phyloP scores from a whole-genome alignment of 495 filamentous ascomycete species.

The Neurospora tetraspora region DNA sequence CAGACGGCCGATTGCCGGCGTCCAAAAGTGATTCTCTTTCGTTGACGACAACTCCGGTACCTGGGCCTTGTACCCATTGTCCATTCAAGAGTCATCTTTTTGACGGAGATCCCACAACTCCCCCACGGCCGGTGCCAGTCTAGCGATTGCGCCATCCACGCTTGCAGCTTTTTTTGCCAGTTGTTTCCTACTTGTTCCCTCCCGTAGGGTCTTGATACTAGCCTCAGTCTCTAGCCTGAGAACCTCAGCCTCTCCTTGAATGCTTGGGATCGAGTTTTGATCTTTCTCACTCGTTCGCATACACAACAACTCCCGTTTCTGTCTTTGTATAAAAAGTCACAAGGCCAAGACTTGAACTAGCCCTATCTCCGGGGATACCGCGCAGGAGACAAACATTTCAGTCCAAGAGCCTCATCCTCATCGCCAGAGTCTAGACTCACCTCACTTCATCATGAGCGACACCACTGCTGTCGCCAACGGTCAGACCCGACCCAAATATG shows the following conservation, averaged over 20 bases:
- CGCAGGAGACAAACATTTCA: not conserved
- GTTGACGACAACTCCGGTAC: not conserved
- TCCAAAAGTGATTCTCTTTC: not conserved
- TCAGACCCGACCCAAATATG: slow-evolving; percentile 20
- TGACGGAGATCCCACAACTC: not conserved
- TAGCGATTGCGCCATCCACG: slow-evolving; percentile 25
- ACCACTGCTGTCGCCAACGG: slow-evolving; percentile 7
- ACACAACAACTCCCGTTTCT: not conserved
- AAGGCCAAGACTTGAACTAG: not conserved
- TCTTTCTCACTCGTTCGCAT: not conserved
- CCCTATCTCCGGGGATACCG: not conserved
- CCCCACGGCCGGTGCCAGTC: not conserved
- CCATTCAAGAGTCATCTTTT: not conserved
- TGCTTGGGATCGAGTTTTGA: not conserved
- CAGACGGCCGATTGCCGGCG: slow-evolving; percentile 20
- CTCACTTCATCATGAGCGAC: slow-evolving; percentile 7
- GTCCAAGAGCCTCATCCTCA: not conserved
- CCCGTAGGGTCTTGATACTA: not conserved
- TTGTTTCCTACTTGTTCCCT: not conserved
- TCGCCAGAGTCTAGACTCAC: not conserved
- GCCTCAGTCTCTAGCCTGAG: too few relatives aligned
- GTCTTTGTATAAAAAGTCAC: not conserved
- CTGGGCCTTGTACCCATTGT: not conserved
- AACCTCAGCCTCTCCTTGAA: not conserved
- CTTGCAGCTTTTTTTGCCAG: slow-evolving; percentile 10